Evolutionary conservation across 441 rosid genomes (phyloP).

Genomic region (Aleurites moluccanus): DNA sequence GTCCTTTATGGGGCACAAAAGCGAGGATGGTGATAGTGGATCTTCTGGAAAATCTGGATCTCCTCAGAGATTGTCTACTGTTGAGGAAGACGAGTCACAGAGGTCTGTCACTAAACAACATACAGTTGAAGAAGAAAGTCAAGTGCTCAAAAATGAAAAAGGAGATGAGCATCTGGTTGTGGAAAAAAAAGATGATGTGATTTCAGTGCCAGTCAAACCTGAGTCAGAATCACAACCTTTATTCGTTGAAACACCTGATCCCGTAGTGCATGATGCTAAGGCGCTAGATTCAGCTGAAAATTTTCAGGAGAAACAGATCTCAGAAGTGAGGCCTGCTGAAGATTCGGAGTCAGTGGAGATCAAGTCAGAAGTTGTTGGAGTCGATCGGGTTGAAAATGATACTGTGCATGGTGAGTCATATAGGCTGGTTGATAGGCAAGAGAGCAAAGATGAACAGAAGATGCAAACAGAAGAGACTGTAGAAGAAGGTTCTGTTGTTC

Average conservation of each 20-base stretch:
- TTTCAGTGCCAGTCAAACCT: constrained; percentile 36
- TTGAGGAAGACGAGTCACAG: constrained; percentile 38
- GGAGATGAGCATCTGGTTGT: constrained; percentile 35
- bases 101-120: constrained; percentile 26
- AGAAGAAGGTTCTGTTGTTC: constrained; percentile 36
- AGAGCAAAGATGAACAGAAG: constrained; percentile 39
- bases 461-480: constrained; percentile 37
- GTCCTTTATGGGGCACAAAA: constrained; percentile 74
- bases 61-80: constrained; percentile 29
- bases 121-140: constrained; percentile 43
- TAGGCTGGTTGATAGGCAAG: constrained; percentile 39
- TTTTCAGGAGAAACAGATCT: constrained; percentile 41
- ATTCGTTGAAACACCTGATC: constrained; percentile 43
- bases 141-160: constrained; percentile 27
- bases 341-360: constrained; percentile 41
- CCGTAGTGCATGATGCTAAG: constrained; percentile 28
- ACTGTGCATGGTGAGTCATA: constrained; percentile 34
- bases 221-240: constrained; percentile 40
- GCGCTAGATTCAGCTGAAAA: constrained; percentile 33
- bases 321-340: constrained; percentile 35
- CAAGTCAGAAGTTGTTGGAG: constrained; percentile 40
- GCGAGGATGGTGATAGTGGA: constrained; percentile 43
- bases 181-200: constrained; percentile 37
- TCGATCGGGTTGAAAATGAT: constrained; percentile 36
- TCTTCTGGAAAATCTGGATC: constrained; percentile 41